Evolutionary conservation across 441 rosid species (phyloP), one percentile per base, ranked within the genome.

Genomic region (Daphne laureola): DNA sequence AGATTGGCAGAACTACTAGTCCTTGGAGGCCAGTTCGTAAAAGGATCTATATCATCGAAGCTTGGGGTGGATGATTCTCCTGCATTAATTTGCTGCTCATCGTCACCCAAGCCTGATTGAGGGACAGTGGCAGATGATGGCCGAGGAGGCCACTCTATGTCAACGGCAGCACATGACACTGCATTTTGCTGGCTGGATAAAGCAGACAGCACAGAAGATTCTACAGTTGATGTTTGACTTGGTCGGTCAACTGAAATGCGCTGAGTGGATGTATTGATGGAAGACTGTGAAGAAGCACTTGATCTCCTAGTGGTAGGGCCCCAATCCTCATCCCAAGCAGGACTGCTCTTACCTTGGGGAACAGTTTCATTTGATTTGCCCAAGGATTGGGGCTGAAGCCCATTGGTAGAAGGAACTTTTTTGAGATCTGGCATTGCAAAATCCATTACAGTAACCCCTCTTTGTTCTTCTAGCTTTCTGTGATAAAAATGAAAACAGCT

Each of bases 311-410:
- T 57, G 0, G 70, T 63, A 14, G 79, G 59, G 61, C 81, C 78
- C 98, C 98, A 92, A 51, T 89, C 97, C 58, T 86, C 97, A 62
- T 92, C 98, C 97, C 98, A 92, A 14, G 86, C 57, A 14, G 84
- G 40, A 53, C 72, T 70, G 54, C 69, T 69, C 68, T 73, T 78
- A 54, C 72, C 58, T n/a, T 81, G 65, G 51, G 83, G 73, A 40
- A 77, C 84, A 46, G 61, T 74, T 12, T 63, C 72, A 46, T 46
- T 75, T 17, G 76, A 64, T 67, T 72, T 78, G 73, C 63, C 68
- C 26, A 54, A 68, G 63, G 70, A 51, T 62, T 73, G 91, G 64
- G 86, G 72, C 57, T 63, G 76, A 59, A 60, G 48, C 27, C 83
- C 87, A 58, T 73, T 73, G 36, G 81, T 42, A 56, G 55, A 5